A percentile compares a stretch with the other conserved stretches of the same genome.
Conservation (phyloP, 2,329 filamentous ascomycete species). For the Emergomyces africanus region DNA sequence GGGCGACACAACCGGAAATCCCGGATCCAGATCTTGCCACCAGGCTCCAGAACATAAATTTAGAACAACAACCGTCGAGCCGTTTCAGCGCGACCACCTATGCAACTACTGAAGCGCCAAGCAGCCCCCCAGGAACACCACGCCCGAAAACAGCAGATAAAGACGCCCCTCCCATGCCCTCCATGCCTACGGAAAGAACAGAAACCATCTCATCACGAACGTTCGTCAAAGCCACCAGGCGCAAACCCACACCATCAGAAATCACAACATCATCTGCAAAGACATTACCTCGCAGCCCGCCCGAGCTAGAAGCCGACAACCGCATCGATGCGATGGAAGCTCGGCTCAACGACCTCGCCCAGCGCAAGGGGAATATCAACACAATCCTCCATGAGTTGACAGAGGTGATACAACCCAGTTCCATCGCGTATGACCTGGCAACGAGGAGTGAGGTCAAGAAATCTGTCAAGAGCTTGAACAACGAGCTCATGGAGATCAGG, state of each 20-base stretch:
- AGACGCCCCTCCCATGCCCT: conserved; percentile 21
- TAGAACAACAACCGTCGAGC: conserved; percentile 43
- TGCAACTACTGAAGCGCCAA: conserved; percentile 38
- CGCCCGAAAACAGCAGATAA: conserved; percentile 25
- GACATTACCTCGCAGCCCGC: conserved; percentile 48
- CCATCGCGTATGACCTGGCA: conserved; percentile 55
- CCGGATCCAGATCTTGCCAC: conserved; percentile 20
- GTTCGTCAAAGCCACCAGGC: conserved; percentile 21
- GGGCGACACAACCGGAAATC: not conserved
- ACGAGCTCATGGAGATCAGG: conserved; percentile 59
- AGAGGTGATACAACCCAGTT: conserved; percentile 58
- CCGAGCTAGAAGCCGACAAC: conserved; percentile 47
- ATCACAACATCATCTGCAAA: conserved; percentile 30
- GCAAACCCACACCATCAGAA: conserved; percentile 32
- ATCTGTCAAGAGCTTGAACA: conserved; percentile 53
- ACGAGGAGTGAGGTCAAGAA: conserved; percentile 42
- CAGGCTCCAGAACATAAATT: conserved; percentile 22
- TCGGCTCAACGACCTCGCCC: conserved; percentile 50
- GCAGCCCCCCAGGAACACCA: conserved; percentile 28
- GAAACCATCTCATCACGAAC: conserved; percentile 13
- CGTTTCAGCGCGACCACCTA: conserved; percentile 54
- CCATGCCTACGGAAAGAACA: conserved; percentile 25
- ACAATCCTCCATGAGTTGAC: conserved; percentile 65
- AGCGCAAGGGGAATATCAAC: conserved; percentile 58
- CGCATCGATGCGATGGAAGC: conserved; percentile 56